Conservation (phyloP, 164 flowering plant species). For the Dillenia suffruticosa region DNA sequence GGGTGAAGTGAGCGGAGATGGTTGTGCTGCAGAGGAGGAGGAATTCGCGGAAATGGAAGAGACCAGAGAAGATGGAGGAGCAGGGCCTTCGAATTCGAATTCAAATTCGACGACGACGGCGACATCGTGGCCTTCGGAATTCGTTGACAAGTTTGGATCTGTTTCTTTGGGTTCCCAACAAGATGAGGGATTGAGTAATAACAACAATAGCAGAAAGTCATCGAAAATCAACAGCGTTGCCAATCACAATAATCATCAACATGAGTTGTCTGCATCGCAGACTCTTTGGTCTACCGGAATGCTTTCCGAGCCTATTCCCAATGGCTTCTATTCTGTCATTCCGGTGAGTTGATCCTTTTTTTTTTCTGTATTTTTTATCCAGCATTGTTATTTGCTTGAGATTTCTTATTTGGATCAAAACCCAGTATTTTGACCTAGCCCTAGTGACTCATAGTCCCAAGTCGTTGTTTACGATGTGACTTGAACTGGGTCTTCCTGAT, state of each 20-base stretch:
- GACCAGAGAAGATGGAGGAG: conserved; percentile 59
- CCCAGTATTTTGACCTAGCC: too few species aligned
- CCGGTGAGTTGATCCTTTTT: conserved; percentile 48
- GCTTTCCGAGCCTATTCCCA: conserved; percentile 81
- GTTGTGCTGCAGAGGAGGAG: conserved; percentile 35
- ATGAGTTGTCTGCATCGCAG: conserved; percentile 68
- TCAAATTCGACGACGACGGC: conserved; percentile 2
- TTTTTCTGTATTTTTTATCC: too few species aligned
- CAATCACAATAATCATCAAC: conserved; percentile 27
- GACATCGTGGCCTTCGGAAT: conserved; percentile 79
- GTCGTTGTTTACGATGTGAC: too few species aligned
- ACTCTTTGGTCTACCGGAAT: conserved; percentile 85
- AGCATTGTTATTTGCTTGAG: too few species aligned
- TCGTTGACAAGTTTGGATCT: conserved; percentile 67
- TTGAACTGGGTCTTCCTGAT: too few species aligned
- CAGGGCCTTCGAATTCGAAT: conserved; percentile 43
- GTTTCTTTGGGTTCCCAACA: conserved; percentile 59
- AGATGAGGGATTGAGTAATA: conserved; percentile 37
- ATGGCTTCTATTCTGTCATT: conserved; percentile 89
- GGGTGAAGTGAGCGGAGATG: conserved; percentile 56
- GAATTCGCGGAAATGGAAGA: conserved; percentile 70
- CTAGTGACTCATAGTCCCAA: too few species aligned
- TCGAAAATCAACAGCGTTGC: conserved; percentile 19
- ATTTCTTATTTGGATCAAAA: too few species aligned
- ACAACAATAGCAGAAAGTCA: neutral